Evolutionary conservation across 352 stramenopile species (phyloP), one percentile per base, ranked within the genome.

Genomic region (Globisporangium abappressorium): DNA sequence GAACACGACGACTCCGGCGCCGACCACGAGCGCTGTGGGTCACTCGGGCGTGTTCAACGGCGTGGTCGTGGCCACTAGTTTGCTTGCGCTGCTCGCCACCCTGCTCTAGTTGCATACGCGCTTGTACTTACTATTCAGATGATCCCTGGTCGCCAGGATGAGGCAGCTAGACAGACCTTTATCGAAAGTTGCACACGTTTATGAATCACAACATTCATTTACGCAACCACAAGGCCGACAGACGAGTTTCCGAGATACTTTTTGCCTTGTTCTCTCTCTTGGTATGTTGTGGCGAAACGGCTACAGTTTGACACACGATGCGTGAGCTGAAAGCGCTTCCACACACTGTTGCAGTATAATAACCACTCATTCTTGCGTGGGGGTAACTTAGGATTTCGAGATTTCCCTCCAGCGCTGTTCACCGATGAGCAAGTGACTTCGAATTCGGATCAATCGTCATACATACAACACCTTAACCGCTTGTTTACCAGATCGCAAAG

Each of bases 401-500:
- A 26, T 26, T 26, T 26, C 1, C 24, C 24, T 26, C 24, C 24
- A 26, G 24, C 24, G 24, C 24, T 26, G 4, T 33, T 33, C 28
- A 33, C 28, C 28, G 28, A 33, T 33, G 1, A 33, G 28, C 28
- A 33, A 33, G 28, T 33, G 28, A 33, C 28, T 3, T 33, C 28
- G 28, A 33, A 33, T 33, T 33, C 28, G 2, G 28, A 33, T 3
- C 28, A 5, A 33, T 33, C 28, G 2, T 33, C 28, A 33, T 33
- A 33, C 4, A 33, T 33, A 33, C 28, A 33, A 8, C 41, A 49
- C 41, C 41, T 14, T 14, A 22, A 33, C 28, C 28, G 2, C 28
- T 33, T 33, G 28, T 33, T 36, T 75, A 84, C 77, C 77, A 84
- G 28, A 85, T 18, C 3, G 73, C 73, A 57, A 78, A 70, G 57